These are phyloP conservation scores for Gossypium bickii DNA, from an alignment of 345 rosid genomes.

Conservation along the genomic window DNA sequence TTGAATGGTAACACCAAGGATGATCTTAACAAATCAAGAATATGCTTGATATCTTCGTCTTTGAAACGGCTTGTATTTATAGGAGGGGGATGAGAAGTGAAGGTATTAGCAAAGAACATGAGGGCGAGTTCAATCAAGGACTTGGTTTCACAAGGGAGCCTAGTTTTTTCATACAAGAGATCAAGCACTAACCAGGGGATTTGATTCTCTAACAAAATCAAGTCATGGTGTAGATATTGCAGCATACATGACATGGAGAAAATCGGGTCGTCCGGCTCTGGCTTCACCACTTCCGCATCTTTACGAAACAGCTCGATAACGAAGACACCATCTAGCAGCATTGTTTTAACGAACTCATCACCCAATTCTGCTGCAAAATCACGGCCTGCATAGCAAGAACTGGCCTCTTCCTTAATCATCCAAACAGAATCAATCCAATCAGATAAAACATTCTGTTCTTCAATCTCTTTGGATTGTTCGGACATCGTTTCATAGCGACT, in stretches of 20 bases:
- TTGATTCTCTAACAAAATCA: constrained; percentile 31
- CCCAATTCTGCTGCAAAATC: background rate
- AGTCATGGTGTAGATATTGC: constrained; percentile 18
- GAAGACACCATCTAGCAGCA: constrained; percentile 26
- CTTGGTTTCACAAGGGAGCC: background rate
- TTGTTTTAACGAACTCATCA: constrained; percentile 8
- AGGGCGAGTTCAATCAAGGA: constrained; percentile 17
- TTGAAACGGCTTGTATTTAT: background rate
- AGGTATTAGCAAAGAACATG: constrained; percentile 7
- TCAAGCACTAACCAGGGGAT: constrained; percentile 29
- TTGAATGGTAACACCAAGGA: constrained; percentile 12
- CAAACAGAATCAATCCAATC: background rate
- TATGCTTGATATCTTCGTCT: constrained; percentile 17
- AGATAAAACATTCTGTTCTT: background rate
- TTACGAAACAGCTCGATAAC: constrained; percentile 21
- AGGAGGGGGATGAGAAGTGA: background rate
- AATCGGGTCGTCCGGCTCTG: background rate
- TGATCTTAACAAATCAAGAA: constrained; percentile 24
- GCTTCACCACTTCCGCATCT: background rate
- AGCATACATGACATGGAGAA: constrained; percentile 22
- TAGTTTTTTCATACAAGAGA: constrained; percentile 15
- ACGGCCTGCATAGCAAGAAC: constrained; percentile 20
- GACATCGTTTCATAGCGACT: background rate
- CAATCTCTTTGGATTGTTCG: background rate
- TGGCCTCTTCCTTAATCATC: background rate